A percentile compares a stretch with the other conserved stretches of the same genome.
These are phyloP conservation scores for Hippophae rhamnoides DNA, from an alignment of 306 rosid genomes.

Conservation along the genomic window DNA sequence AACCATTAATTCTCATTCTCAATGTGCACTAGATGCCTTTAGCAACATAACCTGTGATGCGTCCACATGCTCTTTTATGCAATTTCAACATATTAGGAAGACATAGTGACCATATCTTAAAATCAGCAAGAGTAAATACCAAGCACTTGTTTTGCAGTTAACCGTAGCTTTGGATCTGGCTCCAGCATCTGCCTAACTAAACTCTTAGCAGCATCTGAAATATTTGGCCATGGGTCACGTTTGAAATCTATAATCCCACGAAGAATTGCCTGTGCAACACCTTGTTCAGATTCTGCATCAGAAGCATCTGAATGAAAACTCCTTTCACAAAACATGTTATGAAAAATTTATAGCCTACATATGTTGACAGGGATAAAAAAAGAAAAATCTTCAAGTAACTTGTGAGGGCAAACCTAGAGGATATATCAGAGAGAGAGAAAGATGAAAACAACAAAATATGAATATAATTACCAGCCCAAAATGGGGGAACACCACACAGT, in stretches of 20 bases:
- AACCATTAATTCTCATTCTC: no score
- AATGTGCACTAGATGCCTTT: no score
- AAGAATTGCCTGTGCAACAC: conserved; percentile 98
- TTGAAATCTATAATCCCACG: conserved; percentile 96
- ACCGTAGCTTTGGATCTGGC: conserved; percentile 94
- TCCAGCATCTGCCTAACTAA: conserved; percentile 95
- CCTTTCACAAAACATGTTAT: neutral
- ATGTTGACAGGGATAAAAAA: neutral
- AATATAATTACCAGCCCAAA: conserved; percentile 95
- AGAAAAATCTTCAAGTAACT: neutral
- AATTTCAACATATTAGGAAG: neutral
- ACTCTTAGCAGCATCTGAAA: conserved; percentile 91
- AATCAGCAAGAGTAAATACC: conserved; percentile 40
- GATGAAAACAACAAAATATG: neutral
- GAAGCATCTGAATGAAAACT: conserved; percentile 22
- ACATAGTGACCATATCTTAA: conserved; percentile 8
- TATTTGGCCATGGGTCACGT: conserved; percentile 94
- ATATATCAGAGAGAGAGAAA: neutral
- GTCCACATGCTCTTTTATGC: no score
- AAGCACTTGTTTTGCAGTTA: conserved; percentile 95
- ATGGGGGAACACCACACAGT: conserved; percentile 97
- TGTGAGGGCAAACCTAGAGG: neutral
- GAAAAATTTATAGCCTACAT: no score
- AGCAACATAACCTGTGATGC: no score
- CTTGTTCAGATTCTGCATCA: conserved; percentile 92